Conservation (phyloP, 345 rosid species). For the Toxicodendron radicans region DNA sequence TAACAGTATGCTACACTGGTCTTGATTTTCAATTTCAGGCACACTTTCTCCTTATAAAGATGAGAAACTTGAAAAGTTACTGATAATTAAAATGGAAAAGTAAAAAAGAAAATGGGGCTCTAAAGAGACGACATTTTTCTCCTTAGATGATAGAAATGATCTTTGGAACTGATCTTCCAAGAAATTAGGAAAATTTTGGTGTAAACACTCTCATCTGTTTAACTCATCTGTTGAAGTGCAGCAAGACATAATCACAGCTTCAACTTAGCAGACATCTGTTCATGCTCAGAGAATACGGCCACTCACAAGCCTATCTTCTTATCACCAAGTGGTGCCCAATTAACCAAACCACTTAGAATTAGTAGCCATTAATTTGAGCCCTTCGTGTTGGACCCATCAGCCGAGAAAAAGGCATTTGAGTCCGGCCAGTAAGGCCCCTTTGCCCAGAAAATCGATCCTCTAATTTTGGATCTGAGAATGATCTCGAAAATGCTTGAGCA, state of each 20-base stretch:
- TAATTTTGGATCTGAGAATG: constrained; percentile 50
- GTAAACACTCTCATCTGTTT: not conserved
- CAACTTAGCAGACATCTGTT: not conserved
- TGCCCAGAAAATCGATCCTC: constrained; percentile 37
- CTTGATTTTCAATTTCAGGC: constrained; percentile 11
- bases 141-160: constrained; percentile 8
- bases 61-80: constrained; percentile 9
- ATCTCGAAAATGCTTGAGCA: constrained; percentile 69
- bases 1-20: not conserved
- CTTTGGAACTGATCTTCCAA: constrained; percentile 14
- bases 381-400: constrained; percentile 50
- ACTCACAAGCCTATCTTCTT: not conserved
- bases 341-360: constrained; percentile 4
- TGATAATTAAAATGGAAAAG: not conserved
- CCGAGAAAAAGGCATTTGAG: constrained; percentile 69
- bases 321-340: not conserved
- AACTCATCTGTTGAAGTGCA: not conserved
- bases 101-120: not conserved
- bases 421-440: constrained; percentile 39
- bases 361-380: constrained; percentile 73
- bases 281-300: not conserved
- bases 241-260: not conserved
- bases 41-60: constrained; percentile 6
- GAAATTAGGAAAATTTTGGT: not conserved
- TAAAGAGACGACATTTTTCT: not conserved